phyloP scores from a whole-genome alignment of 176 grass and related monocot species.

The Neostapfia colusana region DNA sequence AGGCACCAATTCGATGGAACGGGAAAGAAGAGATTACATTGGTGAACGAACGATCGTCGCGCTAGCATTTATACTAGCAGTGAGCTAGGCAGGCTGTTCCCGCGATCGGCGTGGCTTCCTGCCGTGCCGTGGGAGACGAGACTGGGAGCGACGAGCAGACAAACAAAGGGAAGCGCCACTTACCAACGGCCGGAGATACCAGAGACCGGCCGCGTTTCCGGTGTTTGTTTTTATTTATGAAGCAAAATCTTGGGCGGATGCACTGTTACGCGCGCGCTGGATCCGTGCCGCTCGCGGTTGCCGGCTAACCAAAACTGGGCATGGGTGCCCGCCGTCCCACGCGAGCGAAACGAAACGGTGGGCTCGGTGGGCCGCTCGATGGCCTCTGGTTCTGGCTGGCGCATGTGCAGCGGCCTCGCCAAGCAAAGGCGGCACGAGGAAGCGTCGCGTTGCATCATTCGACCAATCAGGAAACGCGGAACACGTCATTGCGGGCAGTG shows the following conservation, averaged over 20 bases:
- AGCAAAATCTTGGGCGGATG: not conserved
- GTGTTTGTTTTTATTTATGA: not conserved
- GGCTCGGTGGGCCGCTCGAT: slow-evolving; percentile 3
- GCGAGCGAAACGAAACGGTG: not conserved
- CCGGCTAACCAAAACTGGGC: not conserved
- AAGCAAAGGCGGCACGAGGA: not conserved
- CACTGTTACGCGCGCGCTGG: not conserved
- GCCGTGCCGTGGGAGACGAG: slow-evolving; percentile 19
- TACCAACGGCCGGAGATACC: not conserved
- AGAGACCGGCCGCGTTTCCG: not conserved
- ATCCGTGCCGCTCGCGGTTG: not conserved
- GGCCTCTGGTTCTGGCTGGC: not conserved
- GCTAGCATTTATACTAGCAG: not conserved
- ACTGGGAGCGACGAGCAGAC: not conserved
- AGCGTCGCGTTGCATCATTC: not conserved
- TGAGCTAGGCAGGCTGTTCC: not conserved
- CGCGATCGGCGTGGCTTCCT: not conserved
- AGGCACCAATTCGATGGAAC: not conserved
- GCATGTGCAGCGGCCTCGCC: not conserved
- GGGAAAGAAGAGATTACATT: not conserved
- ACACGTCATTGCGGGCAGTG: not conserved
- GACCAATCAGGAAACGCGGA: slow-evolving; percentile 9
- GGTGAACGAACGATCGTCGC: not conserved
- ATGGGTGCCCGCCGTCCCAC: not conserved
- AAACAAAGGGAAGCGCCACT: slow-evolving; percentile 2